A percentile compares a stretch with the other conserved stretches of the same genome.
Evolutionary conservation across 352 stramenopile genomes (phyloP).

Genomic region (Pythium plurisporium): DNA sequence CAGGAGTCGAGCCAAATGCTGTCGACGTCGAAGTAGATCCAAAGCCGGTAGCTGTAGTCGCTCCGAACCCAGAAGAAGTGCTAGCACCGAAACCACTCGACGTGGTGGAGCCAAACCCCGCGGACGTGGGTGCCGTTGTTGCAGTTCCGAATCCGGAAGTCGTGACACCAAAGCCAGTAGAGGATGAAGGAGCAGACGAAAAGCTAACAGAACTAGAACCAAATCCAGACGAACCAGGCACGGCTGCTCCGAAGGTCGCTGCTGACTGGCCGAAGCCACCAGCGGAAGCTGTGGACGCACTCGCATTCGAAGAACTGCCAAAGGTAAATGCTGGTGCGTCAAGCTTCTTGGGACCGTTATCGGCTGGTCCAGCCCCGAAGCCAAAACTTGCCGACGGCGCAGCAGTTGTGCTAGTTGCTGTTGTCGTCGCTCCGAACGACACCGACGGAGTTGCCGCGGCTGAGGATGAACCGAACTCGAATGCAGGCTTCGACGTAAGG

Average conservation of each 20-base stretch:
- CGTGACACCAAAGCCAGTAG: background rate
- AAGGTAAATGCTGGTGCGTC: slow-evolving; percentile 28
- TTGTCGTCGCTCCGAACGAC: slow-evolving; percentile 29
- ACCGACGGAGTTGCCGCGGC: slow-evolving; percentile 28
- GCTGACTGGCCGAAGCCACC: slow-evolving; percentile 1
- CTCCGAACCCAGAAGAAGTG: slow-evolving; percentile 30
- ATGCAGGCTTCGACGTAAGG: slow-evolving; percentile 20
- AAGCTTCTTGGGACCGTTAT: slow-evolving; percentile 11
- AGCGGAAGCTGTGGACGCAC: background rate
- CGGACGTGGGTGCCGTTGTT: slow-evolving; percentile 2
- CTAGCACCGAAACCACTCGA: slow-evolving; percentile 16
- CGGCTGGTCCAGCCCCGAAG: slow-evolving; percentile 19
- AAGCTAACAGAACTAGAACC: slow-evolving; percentile 7
- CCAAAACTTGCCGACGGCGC: slow-evolving; percentile 7
- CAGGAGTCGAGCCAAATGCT: slow-evolving; percentile 32
- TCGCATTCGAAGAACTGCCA: slow-evolving; percentile 11
- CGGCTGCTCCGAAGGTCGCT: slow-evolving; percentile 1
- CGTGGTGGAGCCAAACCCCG: slow-evolving; percentile 9
- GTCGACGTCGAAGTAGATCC: slow-evolving; percentile 23
- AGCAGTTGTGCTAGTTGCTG: background rate
- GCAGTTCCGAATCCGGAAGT: slow-evolving; percentile 31
- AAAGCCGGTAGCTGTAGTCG: slow-evolving; percentile 22
- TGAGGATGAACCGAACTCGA: slow-evolving; percentile 45
- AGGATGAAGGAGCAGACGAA: slow-evolving; percentile 15
- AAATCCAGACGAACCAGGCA: background rate